These are phyloP conservation scores for Gillenia trifoliata DNA, from an alignment of 306 rosid species.

Conservation along the genomic window DNA sequence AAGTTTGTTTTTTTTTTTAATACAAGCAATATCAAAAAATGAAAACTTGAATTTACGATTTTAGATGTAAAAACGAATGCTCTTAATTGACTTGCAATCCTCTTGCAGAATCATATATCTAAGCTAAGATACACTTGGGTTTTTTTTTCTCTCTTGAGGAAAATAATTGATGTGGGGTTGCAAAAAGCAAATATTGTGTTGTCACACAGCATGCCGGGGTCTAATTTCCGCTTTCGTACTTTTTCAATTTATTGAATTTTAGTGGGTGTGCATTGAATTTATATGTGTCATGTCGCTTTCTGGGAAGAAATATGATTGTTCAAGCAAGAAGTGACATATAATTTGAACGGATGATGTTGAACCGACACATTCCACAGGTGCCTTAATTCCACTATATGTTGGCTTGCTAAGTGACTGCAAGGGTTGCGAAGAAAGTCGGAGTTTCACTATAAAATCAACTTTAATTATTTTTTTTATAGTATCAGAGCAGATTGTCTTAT, in stretches of 20 bases:
- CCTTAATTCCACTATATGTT: no score
- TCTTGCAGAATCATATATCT: background rate
- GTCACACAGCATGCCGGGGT: background rate
- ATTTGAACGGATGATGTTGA: background rate
- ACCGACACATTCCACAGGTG: background rate
- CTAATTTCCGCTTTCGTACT: slow-evolving; percentile 5
- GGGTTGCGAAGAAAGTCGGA: no score
- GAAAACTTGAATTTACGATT: no score
- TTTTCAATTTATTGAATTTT: background rate
- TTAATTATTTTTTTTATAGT: no score
- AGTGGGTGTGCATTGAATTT: background rate
- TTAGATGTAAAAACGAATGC: no score
- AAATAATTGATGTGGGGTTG: background rate
- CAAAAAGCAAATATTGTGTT: background rate
- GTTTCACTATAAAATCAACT: no score
- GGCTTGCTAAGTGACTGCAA: no score
- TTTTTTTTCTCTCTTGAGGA: background rate
- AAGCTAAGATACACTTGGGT: background rate
- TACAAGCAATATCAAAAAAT: no score
- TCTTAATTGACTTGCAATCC: no score
- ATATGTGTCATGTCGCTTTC: background rate
- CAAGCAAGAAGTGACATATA: background rate
- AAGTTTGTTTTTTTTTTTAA: background rate
- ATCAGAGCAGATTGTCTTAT: no score
- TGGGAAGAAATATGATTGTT: slow-evolving; percentile 4